Conservation (phyloP, 2,329 filamentous ascomycete genomes). For the Mycosphaerella arachidis region DNA sequence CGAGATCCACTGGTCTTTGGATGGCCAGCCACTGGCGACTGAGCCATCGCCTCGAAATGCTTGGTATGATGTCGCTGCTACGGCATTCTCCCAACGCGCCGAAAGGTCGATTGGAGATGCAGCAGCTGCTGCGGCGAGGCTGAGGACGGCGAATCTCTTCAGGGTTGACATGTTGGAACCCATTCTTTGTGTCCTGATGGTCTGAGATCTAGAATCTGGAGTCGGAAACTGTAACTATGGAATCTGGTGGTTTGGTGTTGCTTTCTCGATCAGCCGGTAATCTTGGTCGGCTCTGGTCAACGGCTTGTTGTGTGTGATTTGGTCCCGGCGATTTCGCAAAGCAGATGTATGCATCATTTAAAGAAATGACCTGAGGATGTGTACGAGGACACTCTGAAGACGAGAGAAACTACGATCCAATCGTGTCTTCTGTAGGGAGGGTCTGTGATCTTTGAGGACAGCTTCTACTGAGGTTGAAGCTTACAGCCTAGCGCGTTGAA, state of each 20-base stretch:
- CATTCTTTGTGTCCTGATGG: background rate
- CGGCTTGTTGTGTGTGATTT: background rate
- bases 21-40: conserved; percentile 16
- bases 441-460: background rate
- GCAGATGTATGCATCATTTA: too few species aligned
- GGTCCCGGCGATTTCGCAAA: background rate
- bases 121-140: background rate
- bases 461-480: background rate
- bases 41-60: conserved; percentile 15
- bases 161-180: background rate
- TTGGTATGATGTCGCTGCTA: conserved; percentile 1
- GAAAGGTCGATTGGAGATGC: background rate
- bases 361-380: background rate
- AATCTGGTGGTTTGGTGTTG: background rate
- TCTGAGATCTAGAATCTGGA: background rate
- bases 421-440: background rate
- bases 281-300: background rate
- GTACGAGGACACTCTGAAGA: background rate
- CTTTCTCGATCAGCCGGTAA: background rate
- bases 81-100: background rate
- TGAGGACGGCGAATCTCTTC: background rate
- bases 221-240: too few species aligned
- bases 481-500: background rate
- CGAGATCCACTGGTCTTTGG: conserved; percentile 12
- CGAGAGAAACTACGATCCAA: background rate